Base-by-base conservation (phyloP, 208 protist genomes). In the Angomonas desouzai region DNA sequence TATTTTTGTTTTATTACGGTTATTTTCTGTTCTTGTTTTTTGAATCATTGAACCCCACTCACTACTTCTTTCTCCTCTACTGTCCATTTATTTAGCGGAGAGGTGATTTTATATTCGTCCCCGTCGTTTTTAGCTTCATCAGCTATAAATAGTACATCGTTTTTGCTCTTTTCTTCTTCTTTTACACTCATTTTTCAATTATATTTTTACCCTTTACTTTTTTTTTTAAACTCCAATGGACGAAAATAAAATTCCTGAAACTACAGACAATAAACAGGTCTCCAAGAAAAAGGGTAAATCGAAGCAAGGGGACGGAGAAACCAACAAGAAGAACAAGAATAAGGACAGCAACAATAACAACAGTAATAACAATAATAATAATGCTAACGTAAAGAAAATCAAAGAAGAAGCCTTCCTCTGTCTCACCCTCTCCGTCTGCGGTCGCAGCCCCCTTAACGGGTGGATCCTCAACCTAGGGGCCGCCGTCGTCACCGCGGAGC, bases 381-480 rank as follows among this genome's bases (percentile, higher is more conserved):
- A 65, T 28, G 22, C 27, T 3, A 49, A 10, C 3, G 32, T n/a
- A 16, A 47, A 53, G 45, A 62, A 62, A 55, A 40, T 53, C 30
- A 73, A 73, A 55, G 69, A 63, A 1, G 66, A 71, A 23, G 64
- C 60, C 27, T 62, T 62, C 59, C 64, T 76, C n/a, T 53, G 48
- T 10, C 43, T 76, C 9, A 38, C 57, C 40, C 47, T 76, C 4
- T 45, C 32, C 1, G 64, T 64, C 13, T 62, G 43, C 23, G 70
- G 70, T 23, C 70, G 70, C 33, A 62, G 53, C 6, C 70, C 70
- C 1, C 55, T 66, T 11, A 67, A 69, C 48, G 70, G 70, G 9
- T 70, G 60, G 62, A 64, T 76, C 7, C n/a, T 76, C 3, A 66
- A 64, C 6, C 29, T 76, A 0, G 70, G 56, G 30, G 70, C 70